A percentile compares a stretch with the other conserved stretches of the same genome.
Evolutionary conservation across 2,329 filamentous ascomycete species (phyloP).

Genomic region (Shiraia sp.): DNA sequence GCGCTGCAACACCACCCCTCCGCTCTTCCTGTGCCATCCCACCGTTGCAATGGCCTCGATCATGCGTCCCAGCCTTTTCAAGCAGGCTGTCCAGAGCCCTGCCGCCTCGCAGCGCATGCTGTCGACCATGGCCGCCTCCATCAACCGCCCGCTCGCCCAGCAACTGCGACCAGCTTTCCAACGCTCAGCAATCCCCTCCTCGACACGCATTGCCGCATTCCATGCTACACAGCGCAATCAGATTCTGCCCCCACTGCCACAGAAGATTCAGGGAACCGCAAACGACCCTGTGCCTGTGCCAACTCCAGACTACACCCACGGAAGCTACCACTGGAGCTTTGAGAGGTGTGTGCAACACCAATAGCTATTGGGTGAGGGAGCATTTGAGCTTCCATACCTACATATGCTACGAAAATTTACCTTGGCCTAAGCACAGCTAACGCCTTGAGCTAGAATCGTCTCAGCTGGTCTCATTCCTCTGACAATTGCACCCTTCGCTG

Average conservation of each 20-base stretch:
- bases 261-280: slow-evolving; percentile 79
- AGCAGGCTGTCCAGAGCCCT: slow-evolving; percentile 49
- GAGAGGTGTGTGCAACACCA: slow-evolving; percentile 61
- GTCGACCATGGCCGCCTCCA: slow-evolving; percentile 46
- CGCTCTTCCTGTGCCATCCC: slow-evolving; percentile 4
- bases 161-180: slow-evolving; percentile 47
- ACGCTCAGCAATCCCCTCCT: slow-evolving; percentile 45
- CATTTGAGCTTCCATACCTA: background rate
- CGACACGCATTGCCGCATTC: slow-evolving; percentile 72
- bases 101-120: slow-evolving; percentile 50
- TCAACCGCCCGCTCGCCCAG: slow-evolving; percentile 41
- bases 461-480: slow-evolving; percentile 82
- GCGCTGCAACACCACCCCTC: slow-evolving; percentile 10
- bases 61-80: slow-evolving; percentile 55
- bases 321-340: slow-evolving; percentile 98
- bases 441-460: slow-evolving; percentile 61
- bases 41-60: slow-evolving; percentile 56
- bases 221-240: slow-evolving; percentile 77
- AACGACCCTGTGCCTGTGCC: slow-evolving; percentile 86
- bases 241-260: slow-evolving; percentile 82
- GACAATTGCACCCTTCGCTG: slow-evolving; percentile 87
- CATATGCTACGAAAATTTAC: slow-evolving; percentile 4
- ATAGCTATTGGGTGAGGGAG: background rate
- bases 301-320: slow-evolving; percentile 73
- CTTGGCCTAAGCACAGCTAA: slow-evolving; percentile 1